Base-by-base conservation (phyloP, 2,329 filamentous ascomycete genomes). In the Ilyonectria destructans region DNA sequence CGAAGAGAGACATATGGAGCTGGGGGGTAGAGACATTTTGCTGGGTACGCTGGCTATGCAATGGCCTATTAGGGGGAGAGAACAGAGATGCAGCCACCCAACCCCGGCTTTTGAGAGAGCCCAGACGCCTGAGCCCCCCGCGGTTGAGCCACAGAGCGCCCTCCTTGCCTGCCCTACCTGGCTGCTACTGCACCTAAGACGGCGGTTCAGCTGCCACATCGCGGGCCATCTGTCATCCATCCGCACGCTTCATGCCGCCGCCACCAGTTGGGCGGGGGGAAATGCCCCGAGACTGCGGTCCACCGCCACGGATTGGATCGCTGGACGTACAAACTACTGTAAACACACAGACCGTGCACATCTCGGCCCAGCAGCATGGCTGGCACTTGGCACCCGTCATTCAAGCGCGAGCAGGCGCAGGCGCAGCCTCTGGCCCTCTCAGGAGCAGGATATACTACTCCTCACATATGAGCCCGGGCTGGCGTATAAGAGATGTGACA, bases 331-430 rank as follows among this genome's bases (percentile, higher is more conserved):
- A 52, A 58, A 51, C 68, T 66, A 69, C 62, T 71, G 68, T 66
- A 49, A 58, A 46, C 62, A 68, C 69, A 70, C 70, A 73, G 71
- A 69, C 69, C 62, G 65, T 57, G 55, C 64, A 58, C 70, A 21
- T 23, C 48, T 19, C 29, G 29, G 29, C 49, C 49, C 49, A 52
- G 52, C 31, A 40, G 49, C 15, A 29, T 33, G 57, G 43, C 49
- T 52, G 57, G 29, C 45, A 51, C 45, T 12, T 40, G 17, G 29
- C 55, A 4, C 55, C 54, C n/a, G 29, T 29, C 43, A 57, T 45
- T 49, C 40, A 40, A 21, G 60, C 51, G 52, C 52, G 17, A 26
- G 49, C 29, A 43, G 15, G 17, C 8, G 31, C 29, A 26, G 46
- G 33, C 49, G 29, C 29, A 52, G 9, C n/a, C 17, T 52, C 29